Evolutionary conservation across 371 early-diverging fungal genomes (phyloP), one percentile per base, ranked within the genome.

Genomic region (Mucor mucedo): DNA sequence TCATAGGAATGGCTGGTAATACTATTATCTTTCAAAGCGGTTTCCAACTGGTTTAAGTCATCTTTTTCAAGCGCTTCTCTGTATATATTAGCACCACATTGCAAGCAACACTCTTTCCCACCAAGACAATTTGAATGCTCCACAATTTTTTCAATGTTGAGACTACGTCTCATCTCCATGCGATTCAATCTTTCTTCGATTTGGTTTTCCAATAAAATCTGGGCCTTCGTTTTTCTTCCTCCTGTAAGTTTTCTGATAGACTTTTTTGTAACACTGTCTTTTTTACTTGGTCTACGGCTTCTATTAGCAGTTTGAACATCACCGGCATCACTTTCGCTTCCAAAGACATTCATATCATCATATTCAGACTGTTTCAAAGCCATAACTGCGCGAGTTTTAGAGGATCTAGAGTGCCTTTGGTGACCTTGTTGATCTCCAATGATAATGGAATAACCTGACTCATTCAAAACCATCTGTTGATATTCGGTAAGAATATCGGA

Each of bases 301-400:
- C 21, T 21, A 21, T 21, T 21, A 21, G 21, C 21, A 21, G 21
- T 21, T 21, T 21, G 21, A 21, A 45, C 50, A 14, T 55, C 2
- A 30, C 29, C 2, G 41, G 40, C 42, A 7, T 68, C 52, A 30
- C 40, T 4, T 29, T 33, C 27, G 7, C 65, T 39, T 4, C 63
- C 72, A 21, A 21, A 21, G 21, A 21, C 21, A 21, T 21, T 21
- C 21, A 21, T 21, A 40, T 56, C 54, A 3, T 32, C 38, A 32
- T 44, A 55, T 16, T 33, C 42, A 14, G n/a, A 5, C 14, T 54
- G 48, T 28, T 70, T 66, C 33, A 75, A 41, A n/a, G 70, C 68
- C 30, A 76, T 45, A 6, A 75, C 54, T 27, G 75, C 77, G 45
- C 78, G 72, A 2, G 64, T 67, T 61, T 77, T 77, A 5, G 74